Percentiles rank a stretch among this genome's conserved stretches.
Evolutionary conservation across 2,329 filamentous ascomycete genomes (phyloP).

Genomic region (Aspergillus brasiliensis): DNA sequence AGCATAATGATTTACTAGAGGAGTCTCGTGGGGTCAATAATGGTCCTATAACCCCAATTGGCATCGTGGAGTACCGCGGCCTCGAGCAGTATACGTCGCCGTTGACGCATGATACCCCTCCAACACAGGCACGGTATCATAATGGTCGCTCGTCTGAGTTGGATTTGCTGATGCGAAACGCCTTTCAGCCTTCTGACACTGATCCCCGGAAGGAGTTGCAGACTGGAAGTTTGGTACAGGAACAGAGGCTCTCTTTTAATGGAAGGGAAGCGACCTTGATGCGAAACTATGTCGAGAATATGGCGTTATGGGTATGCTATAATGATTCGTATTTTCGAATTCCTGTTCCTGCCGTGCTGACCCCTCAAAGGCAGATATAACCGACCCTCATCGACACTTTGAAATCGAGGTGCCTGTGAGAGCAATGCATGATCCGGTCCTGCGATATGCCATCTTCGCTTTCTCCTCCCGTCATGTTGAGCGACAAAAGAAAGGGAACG

Average conservation of each 20-base stretch:
- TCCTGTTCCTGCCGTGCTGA: not conserved
- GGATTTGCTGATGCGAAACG: not conserved
- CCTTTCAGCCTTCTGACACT: not conserved
- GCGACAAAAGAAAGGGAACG: conserved; percentile 23
- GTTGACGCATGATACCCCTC: not conserved
- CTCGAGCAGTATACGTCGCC: not conserved
- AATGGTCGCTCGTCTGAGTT: not conserved
- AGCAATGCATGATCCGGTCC: conserved; percentile 34
- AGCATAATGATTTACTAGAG: too few relatives aligned
- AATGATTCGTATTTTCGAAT: too few relatives aligned
- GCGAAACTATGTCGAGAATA: conserved; percentile 36
- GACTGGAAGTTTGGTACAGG: not conserved
- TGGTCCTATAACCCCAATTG: too few relatives aligned
- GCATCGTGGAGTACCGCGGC: too few relatives aligned
- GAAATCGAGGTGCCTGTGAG: conserved; percentile 33
- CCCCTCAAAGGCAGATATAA: conserved; percentile 32
- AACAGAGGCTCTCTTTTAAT: conserved; percentile 7
- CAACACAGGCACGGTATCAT: too few relatives aligned
- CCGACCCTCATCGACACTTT: conserved; percentile 35
- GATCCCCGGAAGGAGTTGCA: not conserved
- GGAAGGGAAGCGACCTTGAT: conserved; percentile 26
- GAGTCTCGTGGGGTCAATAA: too few relatives aligned
- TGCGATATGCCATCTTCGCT: conserved; percentile 37
- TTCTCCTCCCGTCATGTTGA: conserved; percentile 37
- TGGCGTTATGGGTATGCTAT: conserved; percentile 33